Percentiles rank a stretch among this genome's conserved stretches.
phyloP scores from a whole-genome alignment of 2,329 filamentous ascomycete species.

The Didymella pinodella region DNA sequence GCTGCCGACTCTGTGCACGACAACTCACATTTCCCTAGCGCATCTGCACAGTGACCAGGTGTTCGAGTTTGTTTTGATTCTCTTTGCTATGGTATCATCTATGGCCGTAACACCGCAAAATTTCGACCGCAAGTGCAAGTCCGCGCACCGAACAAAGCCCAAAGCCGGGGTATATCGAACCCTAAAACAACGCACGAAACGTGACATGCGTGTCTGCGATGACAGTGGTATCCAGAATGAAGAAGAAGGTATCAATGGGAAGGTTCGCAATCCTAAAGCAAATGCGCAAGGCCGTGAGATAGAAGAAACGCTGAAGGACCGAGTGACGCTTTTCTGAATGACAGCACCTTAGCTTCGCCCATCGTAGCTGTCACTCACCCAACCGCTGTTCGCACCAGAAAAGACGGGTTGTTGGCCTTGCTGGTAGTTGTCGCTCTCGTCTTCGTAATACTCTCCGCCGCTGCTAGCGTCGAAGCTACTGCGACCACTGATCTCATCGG shows the following conservation, averaged over 20 bases:
- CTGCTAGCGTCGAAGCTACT: slow-evolving; percentile 80
- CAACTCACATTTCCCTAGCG: background rate
- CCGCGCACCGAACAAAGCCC: slow-evolving; percentile 6
- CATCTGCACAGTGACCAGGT: background rate
- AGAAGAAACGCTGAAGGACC: background rate
- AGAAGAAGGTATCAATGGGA: slow-evolving; percentile 21
- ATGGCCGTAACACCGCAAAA: slow-evolving; percentile 10
- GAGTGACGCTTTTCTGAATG: background rate
- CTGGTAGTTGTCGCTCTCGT: slow-evolving; percentile 65
- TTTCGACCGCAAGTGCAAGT: slow-evolving; percentile 6
- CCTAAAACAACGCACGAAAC: slow-evolving; percentile 14
- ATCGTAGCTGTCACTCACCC: slow-evolving; percentile 46
- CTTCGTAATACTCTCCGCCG: slow-evolving; percentile 73
- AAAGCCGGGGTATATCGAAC: slow-evolving; percentile 21
- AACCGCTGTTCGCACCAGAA: slow-evolving; percentile 41
- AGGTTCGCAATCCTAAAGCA: slow-evolving; percentile 8
- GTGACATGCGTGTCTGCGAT: slow-evolving; percentile 22
- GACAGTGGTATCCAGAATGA: slow-evolving; percentile 31
- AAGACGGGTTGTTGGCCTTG: slow-evolving; percentile 41
- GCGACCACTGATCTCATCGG: slow-evolving; percentile 73
- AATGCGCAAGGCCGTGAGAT: slow-evolving; percentile 15
- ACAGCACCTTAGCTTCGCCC: slow-evolving; percentile 2
- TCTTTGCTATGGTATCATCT: slow-evolving; percentile 21
- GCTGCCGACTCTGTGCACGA: background rate
- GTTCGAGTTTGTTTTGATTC: slow-evolving; percentile 4